Conservation (phyloP, 257 asterid species). For the Solanum sejunctum region DNA sequence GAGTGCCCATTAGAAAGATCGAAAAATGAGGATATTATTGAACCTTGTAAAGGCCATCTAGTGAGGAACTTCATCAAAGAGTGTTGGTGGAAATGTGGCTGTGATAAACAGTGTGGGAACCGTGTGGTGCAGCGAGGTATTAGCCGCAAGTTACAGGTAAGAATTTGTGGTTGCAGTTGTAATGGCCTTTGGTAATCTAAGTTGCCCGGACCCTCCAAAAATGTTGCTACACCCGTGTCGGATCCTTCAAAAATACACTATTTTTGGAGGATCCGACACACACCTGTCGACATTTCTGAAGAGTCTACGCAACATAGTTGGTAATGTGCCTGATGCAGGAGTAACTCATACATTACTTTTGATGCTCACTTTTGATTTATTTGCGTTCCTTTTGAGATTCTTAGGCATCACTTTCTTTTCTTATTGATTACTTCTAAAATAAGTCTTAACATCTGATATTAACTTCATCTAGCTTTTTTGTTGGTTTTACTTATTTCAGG, state of each 20-base stretch:
- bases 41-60: constrained; percentile 91
- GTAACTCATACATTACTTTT: background rate
- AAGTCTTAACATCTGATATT: background rate
- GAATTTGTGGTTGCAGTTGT: background rate
- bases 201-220: too few species aligned
- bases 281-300: too few species aligned
- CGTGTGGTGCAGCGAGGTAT: constrained; percentile 97
- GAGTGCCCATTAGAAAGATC: constrained; percentile 85
- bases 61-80: constrained; percentile 76
- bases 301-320: background rate
- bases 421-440: background rate
- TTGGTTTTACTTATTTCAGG: constrained; percentile 28
- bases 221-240: too few species aligned
- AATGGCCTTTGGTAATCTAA: background rate
- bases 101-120: constrained; percentile 75
- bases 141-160: constrained; percentile 63
- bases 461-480: constrained; percentile 1
- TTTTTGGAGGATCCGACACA: too few species aligned
- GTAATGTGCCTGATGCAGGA: background rate
- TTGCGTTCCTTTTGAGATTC: background rate
- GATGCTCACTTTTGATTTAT: background rate
- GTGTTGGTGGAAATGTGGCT: constrained; percentile 95
- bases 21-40: constrained; percentile 36
- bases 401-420: background rate
- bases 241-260: too few species aligned